Percentiles rank a stretch among this genome's conserved stretches.
These are phyloP conservation scores for Verbena officinalis DNA, from an alignment of 257 asterid genomes.

Conservation along the genomic window DNA sequence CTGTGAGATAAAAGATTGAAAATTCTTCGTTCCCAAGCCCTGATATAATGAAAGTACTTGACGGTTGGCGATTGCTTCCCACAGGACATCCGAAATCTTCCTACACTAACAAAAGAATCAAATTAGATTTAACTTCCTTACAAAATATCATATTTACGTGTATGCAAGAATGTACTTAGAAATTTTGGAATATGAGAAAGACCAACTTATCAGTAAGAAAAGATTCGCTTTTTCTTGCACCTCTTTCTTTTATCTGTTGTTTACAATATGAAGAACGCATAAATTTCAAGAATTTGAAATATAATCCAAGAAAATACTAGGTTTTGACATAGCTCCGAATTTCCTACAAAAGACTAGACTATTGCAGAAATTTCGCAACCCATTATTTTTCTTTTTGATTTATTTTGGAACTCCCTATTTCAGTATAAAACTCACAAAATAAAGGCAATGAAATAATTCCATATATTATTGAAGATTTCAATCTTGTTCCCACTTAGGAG, in stretches of 20 bases:
- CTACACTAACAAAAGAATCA: slow-evolving; percentile 43
- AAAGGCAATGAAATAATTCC: too few relatives aligned
- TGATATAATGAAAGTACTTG: slow-evolving; percentile 76
- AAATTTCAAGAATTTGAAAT: neutral
- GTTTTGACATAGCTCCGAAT: too few relatives aligned
- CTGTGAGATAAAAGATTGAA: slow-evolving; percentile 82
- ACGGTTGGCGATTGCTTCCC: slow-evolving; percentile 82
- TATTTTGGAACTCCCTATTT: too few relatives aligned
- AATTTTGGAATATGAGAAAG: neutral
- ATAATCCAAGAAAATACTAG: neutral
- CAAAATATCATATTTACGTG: neutral
- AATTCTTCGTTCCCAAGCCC: slow-evolving; percentile 87
- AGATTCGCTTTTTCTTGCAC: neutral
- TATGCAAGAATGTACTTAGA: neutral
- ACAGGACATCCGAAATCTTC: slow-evolving; percentile 81
- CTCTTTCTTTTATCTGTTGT: neutral
- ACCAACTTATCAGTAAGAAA: neutral
- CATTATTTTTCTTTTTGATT: too few relatives aligned
- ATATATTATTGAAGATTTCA: too few relatives aligned
- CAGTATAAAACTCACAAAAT: too few relatives aligned
- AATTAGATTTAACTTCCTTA: neutral
- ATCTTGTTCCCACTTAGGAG: too few relatives aligned
- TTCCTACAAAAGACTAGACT: too few relatives aligned
- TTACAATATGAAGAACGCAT: neutral
- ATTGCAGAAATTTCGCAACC: too few relatives aligned